Evolutionary conservation across 495 filamentous ascomycete genomes (phyloP).

Genomic region (Talaromyces borbonicus): DNA sequence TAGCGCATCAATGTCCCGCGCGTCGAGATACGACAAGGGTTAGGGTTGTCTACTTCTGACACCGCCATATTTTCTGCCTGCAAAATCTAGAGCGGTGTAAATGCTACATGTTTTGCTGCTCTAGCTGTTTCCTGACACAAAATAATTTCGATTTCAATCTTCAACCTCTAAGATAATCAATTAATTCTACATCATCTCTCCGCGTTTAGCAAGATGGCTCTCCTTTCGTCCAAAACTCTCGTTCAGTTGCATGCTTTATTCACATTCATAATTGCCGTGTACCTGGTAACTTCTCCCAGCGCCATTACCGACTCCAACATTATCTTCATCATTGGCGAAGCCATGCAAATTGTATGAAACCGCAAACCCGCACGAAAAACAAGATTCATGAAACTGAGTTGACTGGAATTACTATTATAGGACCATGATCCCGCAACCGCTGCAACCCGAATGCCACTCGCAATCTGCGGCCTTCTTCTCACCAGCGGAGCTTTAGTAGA

Average conservation of each 20-base stretch:
- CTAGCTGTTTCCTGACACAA: too few relatives aligned
- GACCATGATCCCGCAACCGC: slow-evolving; percentile 46
- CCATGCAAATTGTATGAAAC: slow-evolving; percentile 58
- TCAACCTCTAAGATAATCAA: not conserved
- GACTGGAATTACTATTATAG: slow-evolving; percentile 11
- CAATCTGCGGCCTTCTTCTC: slow-evolving; percentile 62
- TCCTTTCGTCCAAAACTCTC: slow-evolving; percentile 66
- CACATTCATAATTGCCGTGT: slow-evolving; percentile 70
- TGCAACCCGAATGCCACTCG: slow-evolving; percentile 52
- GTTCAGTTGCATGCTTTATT: slow-evolving; percentile 71
- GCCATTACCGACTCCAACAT: slow-evolving; percentile 67
- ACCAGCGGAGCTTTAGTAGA: slow-evolving; percentile 59
- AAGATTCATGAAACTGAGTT: not conserved
- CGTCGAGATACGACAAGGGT: too few relatives aligned
- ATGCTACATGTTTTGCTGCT: too few relatives aligned
- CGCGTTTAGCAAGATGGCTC: slow-evolving; percentile 49
- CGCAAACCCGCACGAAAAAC: not conserved
- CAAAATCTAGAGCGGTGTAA: too few relatives aligned
- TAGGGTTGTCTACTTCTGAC: too few relatives aligned
- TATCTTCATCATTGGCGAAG: slow-evolving; percentile 74
- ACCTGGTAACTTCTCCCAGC: slow-evolving; percentile 63
- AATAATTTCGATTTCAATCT: too few relatives aligned
- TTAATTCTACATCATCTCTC: not conserved
- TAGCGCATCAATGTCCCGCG: too few relatives aligned
- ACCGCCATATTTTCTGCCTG: too few relatives aligned